A percentile compares a stretch with the other conserved stretches of the same genome.
Conservation (phyloP, 805 yeast genomes). For the Candida ulmi region DNA sequence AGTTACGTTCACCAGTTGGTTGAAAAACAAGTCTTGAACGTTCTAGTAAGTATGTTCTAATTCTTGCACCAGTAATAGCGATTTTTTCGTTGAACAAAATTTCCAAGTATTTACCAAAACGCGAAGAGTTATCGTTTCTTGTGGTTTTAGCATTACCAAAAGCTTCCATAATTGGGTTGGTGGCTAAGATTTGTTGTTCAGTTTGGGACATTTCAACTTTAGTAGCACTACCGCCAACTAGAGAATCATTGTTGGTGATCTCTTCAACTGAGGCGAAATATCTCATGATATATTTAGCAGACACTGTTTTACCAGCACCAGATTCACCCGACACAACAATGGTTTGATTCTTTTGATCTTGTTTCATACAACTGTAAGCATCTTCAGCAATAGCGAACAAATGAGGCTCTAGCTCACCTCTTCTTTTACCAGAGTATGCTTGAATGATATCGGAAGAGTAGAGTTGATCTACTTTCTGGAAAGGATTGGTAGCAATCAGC, state of each 20-base stretch:
- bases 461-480: constrained; percentile 84
- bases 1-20: constrained; percentile 85
- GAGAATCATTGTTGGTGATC: constrained; percentile 24
- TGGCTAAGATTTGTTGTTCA: constrained; percentile 91
- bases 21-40: constrained; percentile 93
- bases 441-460: constrained; percentile 91
- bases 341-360: constrained; percentile 82
- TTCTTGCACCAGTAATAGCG: constrained; percentile 88
- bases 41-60: constrained; percentile 88
- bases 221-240: constrained; percentile 31
- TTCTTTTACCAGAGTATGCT: constrained; percentile 85
- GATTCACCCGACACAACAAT: constrained; percentile 97
- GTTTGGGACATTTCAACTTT: constrained; percentile 74
- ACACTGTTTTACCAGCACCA: constrained; percentile 98
- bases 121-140: constrained; percentile 94
- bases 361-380: constrained; percentile 91
- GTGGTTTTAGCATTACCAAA: constrained; percentile 98
- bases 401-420: constrained; percentile 97
- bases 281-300: constrained; percentile 96
- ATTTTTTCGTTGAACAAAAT: constrained; percentile 73
- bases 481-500: constrained; percentile 93
- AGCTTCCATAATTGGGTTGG: constrained; percentile 96
- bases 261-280: constrained; percentile 92
- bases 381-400: constrained; percentile 97
- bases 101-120: constrained; percentile 95